Base-by-base conservation (phyloP, 345 rosid species). In the Sisymbrium altissimum region DNA sequence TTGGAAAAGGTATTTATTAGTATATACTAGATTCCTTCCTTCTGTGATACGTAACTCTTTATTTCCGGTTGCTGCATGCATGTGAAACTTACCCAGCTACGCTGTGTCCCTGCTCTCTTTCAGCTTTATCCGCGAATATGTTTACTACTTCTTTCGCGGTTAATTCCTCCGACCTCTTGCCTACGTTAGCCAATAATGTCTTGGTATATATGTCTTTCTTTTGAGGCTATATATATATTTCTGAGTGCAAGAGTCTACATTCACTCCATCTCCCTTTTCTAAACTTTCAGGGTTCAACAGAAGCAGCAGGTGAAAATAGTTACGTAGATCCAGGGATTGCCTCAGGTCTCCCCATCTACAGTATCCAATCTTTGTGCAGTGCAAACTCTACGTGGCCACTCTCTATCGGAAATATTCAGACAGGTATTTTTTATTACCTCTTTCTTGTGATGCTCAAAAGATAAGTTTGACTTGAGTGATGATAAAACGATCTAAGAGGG, bases 1-100 rank as follows among this genome's bases (percentile, higher is more conserved):
- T 91, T 52, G 97, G 96, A 77, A 32, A 83, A 83, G 56, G 97
- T 94, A 82, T 6, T 33, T 94, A 81, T 6, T 33, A 66, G n/a
- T 38, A 50, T 50, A 50, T 50, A 12, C 29, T 49, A 10, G 7
- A 27, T 48, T 48, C 52, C 25, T 18, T 46, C 23, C 36, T 33
- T 33, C 36, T 18, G 8, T 46, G 25, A 46, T 46, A 46, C 25
- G 25, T 8, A n/a, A 45, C 50, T 46, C 54, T 48, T 48, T 49
- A 49, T 19, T 49, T 18, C 25, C 15, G 25, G 25, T 46, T 46
- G 25, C 5, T 23, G 25, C 25, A 23, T 46, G 25, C 53, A 46
- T 46, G 25, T 18, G 25, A 46, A 46, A 46, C 53, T 46, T 49
- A 19, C 12, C 53, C 53, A 48, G 21, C 7, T 32, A 7, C 5